Base-by-base conservation (phyloP, 371 early-diverging fungal genomes). In the Globomyces sp. region DNA sequence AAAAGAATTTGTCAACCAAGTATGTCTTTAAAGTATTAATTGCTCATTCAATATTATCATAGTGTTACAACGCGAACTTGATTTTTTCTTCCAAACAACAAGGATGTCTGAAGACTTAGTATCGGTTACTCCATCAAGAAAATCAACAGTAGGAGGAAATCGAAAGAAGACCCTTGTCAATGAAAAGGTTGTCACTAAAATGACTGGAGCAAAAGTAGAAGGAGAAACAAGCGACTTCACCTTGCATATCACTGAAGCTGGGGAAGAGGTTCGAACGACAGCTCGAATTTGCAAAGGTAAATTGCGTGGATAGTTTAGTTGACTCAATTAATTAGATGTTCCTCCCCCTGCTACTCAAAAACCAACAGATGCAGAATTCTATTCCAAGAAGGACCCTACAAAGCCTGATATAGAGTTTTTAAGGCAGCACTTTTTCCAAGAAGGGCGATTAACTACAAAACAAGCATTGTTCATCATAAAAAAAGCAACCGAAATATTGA, bases 371-470 rank as follows among this genome's bases (percentile, higher is more conserved):
- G 86, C 72, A 78, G 86, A 78, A 84, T 84, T 77, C 79, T 89
- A 75, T 64, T 82, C 78, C 57, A 82, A 77, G 68, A 79, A 79
- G 68, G 85, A 86, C 72, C 73, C 75, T 42, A 55, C 74, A 43
- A 80, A 83, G 65, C 94, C 94, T 1, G 86, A 94, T 72, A 72
- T 90, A 43, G 86, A 74, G 24, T 92, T 92, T 69, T 78, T 98
- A 63, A 92, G 88, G 74, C 81, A 89, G 59, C 95, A 94, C 75
- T 95, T 98, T 70, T 81, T 86, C 68, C 83, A 86, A 58, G 96
- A 98, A 73, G 98, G 98, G 6, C 83, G 94, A 44, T 79, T 96
- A 64, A 88, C 92, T 9, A 91, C 93, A 77, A 88, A 89, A 63
- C 98, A 99, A 77, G 94, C 98, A 8, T 75, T 94, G 52, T 80